Evolutionary conservation across 352 stramenopile species (phyloP).

Genomic region (Globisporangium viniferum): DNA sequence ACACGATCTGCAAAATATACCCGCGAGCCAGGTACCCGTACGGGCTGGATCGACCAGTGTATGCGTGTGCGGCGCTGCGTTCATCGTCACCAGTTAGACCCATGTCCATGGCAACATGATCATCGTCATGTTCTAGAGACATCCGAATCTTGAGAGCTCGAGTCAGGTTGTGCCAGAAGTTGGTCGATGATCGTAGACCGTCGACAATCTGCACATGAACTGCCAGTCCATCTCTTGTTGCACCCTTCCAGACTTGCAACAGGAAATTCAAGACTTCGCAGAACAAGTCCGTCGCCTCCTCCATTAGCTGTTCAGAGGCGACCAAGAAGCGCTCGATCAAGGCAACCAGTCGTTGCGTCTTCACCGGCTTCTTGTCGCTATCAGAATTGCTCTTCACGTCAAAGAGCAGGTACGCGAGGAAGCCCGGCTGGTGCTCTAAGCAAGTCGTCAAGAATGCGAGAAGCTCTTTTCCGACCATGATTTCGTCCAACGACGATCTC

Average conservation of each 20-base stretch:
- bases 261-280: slow-evolving; percentile 56
- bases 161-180: slow-evolving; percentile 65
- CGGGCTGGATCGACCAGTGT: slow-evolving; percentile 49
- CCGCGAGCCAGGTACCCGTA: slow-evolving; percentile 57
- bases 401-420: slow-evolving; percentile 54
- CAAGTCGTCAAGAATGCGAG: slow-evolving; percentile 52
- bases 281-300: slow-evolving; percentile 53
- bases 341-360: slow-evolving; percentile 28
- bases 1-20: slow-evolving; percentile 59
- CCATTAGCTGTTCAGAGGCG: slow-evolving; percentile 54
- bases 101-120: slow-evolving; percentile 38
- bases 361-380: slow-evolving; percentile 12
- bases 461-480: slow-evolving; percentile 34
- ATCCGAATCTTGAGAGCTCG: slow-evolving; percentile 55
- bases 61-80: slow-evolving; percentile 18
- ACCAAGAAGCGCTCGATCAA: slow-evolving; percentile 54
- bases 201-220: slow-evolving; percentile 50
- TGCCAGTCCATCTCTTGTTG: slow-evolving; percentile 26
- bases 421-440: slow-evolving; percentile 57
- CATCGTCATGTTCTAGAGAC: slow-evolving; percentile 37
- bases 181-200: slow-evolving; percentile 28
- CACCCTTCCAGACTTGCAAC: slow-evolving; percentile 56
- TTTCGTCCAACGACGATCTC: slow-evolving; percentile 23
- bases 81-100: slow-evolving; percentile 32
- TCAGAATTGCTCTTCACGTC: slow-evolving; percentile 22